Conservation (phyloP, 129 eudicot genomes). For the Erigeron canadensis region DNA sequence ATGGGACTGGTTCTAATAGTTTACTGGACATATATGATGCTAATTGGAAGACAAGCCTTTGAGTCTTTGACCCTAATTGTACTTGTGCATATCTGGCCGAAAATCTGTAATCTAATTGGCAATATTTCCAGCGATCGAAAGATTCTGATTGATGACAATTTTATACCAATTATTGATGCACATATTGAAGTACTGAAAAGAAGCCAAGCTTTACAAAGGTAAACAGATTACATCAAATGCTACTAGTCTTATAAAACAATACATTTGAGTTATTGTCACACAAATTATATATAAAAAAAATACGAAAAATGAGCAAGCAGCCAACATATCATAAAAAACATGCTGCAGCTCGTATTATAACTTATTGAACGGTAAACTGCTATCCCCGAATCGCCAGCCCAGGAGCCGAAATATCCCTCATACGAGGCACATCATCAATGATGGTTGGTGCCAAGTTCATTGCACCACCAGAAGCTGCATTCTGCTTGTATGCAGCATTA, state of each 20-base stretch:
- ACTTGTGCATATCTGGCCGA: neutral
- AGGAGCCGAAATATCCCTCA: conserved; percentile 35
- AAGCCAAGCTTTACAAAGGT: conserved; percentile 8
- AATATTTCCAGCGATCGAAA: neutral
- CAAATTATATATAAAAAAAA: neutral
- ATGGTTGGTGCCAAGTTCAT: conserved; percentile 31
- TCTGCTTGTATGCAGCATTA: conserved; percentile 66
- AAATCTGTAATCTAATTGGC: neutral
- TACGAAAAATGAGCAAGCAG: neutral
- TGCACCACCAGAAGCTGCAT: conserved; percentile 23
- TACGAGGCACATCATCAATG: conserved; percentile 41
- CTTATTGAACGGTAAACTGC: neutral
- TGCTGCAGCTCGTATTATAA: conserved; percentile 5
- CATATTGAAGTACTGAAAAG: neutral
- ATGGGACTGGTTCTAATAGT: too few species aligned
- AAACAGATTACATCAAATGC: conserved; percentile 22
- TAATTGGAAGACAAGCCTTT: too few species aligned
- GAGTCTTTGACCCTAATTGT: too few species aligned
- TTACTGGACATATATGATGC: too few species aligned
- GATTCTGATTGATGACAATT: neutral
- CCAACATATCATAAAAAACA: conserved; percentile 11
- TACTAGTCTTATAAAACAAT: conserved; percentile 22
- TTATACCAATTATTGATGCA: neutral
- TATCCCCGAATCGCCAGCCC: conserved; percentile 58
- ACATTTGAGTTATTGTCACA: conserved; percentile 23